Base-by-base conservation (phyloP, 768 basidiomycete genomes). In the Suillus tomentosus region DNA sequence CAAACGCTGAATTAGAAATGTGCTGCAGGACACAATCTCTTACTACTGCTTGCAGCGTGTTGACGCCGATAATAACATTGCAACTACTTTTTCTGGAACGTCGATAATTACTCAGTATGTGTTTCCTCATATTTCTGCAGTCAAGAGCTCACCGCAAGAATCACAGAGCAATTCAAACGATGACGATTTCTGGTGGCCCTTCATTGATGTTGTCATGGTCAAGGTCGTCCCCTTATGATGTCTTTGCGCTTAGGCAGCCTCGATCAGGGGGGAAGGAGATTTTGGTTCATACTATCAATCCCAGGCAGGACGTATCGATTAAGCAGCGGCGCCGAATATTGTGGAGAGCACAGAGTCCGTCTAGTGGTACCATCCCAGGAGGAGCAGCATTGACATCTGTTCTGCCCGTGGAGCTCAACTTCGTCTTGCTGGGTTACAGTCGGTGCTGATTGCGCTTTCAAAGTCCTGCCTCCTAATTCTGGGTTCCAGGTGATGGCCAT, bases 341-440 rank as follows among this genome's bases (percentile, higher is more conserved):
- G 24, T 58, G 57, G 57, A 58, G 40, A 58, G 17, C 27, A 42
- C 57, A 58, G 11, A 43, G 57, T 58, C 27, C 40, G 27, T 31
- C 24, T 13, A 31, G 40, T 42, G 40, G 40, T 42, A n/a, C 60
- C 17, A 61, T 48, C 65, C 17, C 71, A 59, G 54, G 61, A 67
- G 24, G 56, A 51, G 62, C 64, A 45, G 65, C 53, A 47, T 58
- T 82, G 48, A 81, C 82, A 5, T 76, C 78, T 1, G 69, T 82
- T 11, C 74, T 88, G 36, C 86, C 89, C 5, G 71, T 94, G 9
- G 87, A 87, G 53, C 73, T 85, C 0, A 84, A 87, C 42, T 62
- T 74, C 0, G 78, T 95, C 31, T 67, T 94, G 40, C 75, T 88
- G 54, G 94, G 92, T 47, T 86, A 81, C 67, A 82, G 91, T 91